Evolutionary conservation across 768 basidiomycete genomes (phyloP).

Genomic region (Pulveroboletus sp.): DNA sequence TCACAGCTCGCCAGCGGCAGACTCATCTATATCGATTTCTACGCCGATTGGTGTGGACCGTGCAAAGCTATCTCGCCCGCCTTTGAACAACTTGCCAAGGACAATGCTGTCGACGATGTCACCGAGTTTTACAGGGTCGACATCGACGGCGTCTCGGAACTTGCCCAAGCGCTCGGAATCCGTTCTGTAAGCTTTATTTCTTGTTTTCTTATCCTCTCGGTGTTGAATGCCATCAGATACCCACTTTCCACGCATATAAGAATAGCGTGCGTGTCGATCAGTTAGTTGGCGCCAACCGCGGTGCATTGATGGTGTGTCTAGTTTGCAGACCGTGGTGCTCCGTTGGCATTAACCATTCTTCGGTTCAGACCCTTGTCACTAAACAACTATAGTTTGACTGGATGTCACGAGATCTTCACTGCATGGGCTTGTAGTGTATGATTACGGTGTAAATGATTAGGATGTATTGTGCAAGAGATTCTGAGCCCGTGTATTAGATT

Average conservation of each 20-base stretch:
- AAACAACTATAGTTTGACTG: too few species aligned
- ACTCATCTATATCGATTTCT: conserved; percentile 18
- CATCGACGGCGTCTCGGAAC: conserved; percentile 50
- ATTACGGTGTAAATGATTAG: too few species aligned
- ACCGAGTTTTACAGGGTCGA: conserved; percentile 73
- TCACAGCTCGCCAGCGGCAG: conserved; percentile 7
- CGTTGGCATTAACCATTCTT: too few species aligned
- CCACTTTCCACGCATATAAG: conserved; percentile 14
- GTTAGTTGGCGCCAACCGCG: neutral
- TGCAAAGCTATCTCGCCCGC: conserved; percentile 9
- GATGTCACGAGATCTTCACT: too few species aligned
- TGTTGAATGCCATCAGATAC: conserved; percentile 12
- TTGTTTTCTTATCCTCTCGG: too few species aligned
- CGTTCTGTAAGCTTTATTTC: conserved; percentile 43
- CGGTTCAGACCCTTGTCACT: too few species aligned
- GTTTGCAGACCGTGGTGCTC: too few species aligned
- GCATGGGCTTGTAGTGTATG: too few species aligned
- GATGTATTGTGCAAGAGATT: too few species aligned
- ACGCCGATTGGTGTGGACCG: conserved; percentile 19
- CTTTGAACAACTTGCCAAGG: neutral
- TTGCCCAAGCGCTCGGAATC: conserved; percentile 51
- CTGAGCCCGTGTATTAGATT: too few species aligned
- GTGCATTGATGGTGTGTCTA: neutral
- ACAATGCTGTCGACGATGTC: conserved; percentile 9
- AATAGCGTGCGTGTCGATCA: neutral